Evolutionary conservation across 2,329 filamentous ascomycete genomes (phyloP).

Genomic region (Penicillium griseofulvum): DNA sequence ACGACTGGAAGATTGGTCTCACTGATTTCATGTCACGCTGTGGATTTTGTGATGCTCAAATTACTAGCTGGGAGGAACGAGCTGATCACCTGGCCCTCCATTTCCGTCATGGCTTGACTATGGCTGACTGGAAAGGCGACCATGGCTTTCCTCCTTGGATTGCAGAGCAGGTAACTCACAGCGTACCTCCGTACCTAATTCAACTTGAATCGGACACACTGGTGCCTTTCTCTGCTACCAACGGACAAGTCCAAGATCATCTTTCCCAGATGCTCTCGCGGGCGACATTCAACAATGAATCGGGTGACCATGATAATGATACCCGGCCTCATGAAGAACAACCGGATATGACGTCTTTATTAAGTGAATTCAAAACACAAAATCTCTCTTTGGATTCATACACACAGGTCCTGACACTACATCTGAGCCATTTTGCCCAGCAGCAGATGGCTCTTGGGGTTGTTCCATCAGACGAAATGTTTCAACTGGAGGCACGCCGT

Average conservation of each 20-base stretch:
- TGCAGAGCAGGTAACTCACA: conserved; percentile 13
- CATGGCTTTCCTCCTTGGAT: conserved; percentile 16
- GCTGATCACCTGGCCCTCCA: conserved; percentile 2
- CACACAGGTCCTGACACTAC: conserved; percentile 13
- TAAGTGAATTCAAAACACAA: too few relatives aligned
- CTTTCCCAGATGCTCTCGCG: conserved; percentile 10
- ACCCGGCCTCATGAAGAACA: too few relatives aligned
- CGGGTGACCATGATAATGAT: neutral
- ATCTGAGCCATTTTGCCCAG: conserved; percentile 19
- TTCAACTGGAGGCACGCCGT: conserved; percentile 23
- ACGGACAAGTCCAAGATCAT: conserved; percentile 10
- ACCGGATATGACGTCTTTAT: too few relatives aligned
- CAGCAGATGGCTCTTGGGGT: conserved; percentile 16
- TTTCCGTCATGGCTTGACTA: conserved; percentile 12
- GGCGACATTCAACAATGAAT: too few relatives aligned
- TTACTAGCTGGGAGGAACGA: neutral
- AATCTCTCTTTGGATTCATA: neutral
- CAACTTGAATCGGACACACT: conserved; percentile 15
- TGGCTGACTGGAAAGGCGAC: conserved; percentile 15
- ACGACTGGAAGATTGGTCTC: conserved; percentile 14
- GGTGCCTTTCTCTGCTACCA: conserved; percentile 21
- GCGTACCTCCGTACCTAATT: conserved; percentile 20
- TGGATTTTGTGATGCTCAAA: conserved; percentile 10
- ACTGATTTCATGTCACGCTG: conserved; percentile 3
- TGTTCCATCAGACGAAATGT: conserved; percentile 24